Conservation (phyloP, 2,329 filamentous ascomycete genomes). For the Colletotrichum sp. region DNA sequence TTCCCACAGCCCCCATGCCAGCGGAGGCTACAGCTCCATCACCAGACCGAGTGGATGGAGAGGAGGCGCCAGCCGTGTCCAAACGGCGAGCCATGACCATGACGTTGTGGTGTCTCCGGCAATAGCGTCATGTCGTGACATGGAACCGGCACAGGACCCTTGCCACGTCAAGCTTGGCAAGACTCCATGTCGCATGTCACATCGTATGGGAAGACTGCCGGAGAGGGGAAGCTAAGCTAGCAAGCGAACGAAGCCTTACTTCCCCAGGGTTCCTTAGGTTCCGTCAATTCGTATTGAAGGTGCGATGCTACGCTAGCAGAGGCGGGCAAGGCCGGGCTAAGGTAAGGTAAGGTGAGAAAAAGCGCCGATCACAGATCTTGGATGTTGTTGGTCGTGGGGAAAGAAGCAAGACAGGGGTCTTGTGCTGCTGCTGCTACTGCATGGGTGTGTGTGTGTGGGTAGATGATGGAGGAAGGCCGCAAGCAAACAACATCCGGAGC, state of each 20-base stretch:
- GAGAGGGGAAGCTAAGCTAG: neutral
- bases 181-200: slow-evolving; percentile 11
- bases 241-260: neutral
- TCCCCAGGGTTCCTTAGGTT: neutral
- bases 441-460: neutral
- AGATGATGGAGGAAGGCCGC: neutral
- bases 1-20: neutral
- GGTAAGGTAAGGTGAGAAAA: neutral
- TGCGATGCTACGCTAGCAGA: neutral
- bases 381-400: slow-evolving; percentile 3
- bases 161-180: neutral
- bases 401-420: neutral
- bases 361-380: slow-evolving; percentile 16
- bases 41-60: slow-evolving; percentile 2
- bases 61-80: neutral
- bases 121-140: slow-evolving; percentile 45
- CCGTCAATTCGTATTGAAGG: slow-evolving; percentile 13
- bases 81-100: slow-evolving; percentile 52
- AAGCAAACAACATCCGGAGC: neutral
- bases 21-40: neutral
- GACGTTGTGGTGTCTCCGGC: slow-evolving; percentile 63
- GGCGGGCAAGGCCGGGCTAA: neutral
- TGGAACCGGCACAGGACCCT: neutral
- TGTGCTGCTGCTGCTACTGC: neutral
- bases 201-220: slow-evolving; percentile 12